Evolutionary conservation across 2,329 filamentous ascomycete genomes (phyloP).

Genomic region (Cladophialophora yegresii): DNA sequence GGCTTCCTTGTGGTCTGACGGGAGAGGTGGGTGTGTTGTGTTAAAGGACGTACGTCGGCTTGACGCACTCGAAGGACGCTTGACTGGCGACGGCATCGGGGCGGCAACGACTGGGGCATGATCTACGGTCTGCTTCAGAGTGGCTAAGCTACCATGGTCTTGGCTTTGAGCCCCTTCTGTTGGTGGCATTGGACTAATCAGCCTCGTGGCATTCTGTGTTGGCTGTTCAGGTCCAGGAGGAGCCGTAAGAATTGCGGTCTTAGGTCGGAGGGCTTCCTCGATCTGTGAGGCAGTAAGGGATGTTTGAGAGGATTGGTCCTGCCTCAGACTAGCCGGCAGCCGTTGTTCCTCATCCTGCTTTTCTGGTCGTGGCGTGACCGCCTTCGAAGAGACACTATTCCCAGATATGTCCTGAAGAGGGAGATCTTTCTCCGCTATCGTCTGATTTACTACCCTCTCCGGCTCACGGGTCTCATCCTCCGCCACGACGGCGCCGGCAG

Average conservation of each 20-base stretch:
- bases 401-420: conserved; percentile 65
- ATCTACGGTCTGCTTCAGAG: conserved; percentile 1
- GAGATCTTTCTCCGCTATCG: conserved; percentile 39
- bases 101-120: neutral
- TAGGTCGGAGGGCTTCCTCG: conserved; percentile 64
- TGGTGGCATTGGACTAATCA: conserved; percentile 28
- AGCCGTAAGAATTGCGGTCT: conserved; percentile 40
- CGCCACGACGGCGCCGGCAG: conserved; percentile 56
- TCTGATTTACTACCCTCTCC: conserved; percentile 45
- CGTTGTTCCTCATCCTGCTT: conserved; percentile 7
- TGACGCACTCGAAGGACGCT: conserved; percentile 70
- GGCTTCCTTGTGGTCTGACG: conserved; percentile 76
- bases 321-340: conserved; percentile 48
- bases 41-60: conserved; percentile 61
- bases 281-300: conserved; percentile 78
- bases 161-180: conserved; percentile 8
- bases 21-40: conserved; percentile 66
- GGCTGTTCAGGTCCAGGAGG: conserved; percentile 42
- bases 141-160: neutral
- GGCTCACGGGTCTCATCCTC: conserved; percentile 66
- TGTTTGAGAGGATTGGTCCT: conserved; percentile 79
- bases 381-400: conserved; percentile 50
- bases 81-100: conserved; percentile 41
- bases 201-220: conserved; percentile 29
- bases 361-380: conserved; percentile 13